Conservation (phyloP, 2,329 filamentous ascomycete genomes). For the Sporothrix luriei region DNA sequence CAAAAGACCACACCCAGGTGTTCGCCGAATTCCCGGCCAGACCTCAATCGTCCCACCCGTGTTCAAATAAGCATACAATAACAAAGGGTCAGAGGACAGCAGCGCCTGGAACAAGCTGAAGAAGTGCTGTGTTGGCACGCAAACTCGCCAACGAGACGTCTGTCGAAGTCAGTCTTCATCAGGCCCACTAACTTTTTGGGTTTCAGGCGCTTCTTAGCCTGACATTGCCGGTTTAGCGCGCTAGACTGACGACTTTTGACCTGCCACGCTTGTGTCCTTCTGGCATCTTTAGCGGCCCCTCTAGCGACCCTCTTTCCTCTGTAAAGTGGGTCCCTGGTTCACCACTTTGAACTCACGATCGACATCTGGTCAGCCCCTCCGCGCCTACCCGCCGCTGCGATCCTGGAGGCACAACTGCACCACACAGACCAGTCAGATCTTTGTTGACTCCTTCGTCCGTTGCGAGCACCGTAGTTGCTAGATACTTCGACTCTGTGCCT, state of each 20-base stretch:
- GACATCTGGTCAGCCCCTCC: slow-evolving; percentile 1
- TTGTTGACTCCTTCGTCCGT: not conserved
- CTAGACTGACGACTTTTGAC: not conserved
- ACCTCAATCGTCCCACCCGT: not conserved
- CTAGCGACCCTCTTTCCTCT: not conserved
- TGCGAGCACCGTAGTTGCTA: not conserved
- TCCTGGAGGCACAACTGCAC: not conserved
- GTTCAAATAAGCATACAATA: not conserved
- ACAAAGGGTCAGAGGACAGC: not conserved
- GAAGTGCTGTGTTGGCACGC: slow-evolving; percentile 27
- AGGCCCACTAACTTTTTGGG: slow-evolving; percentile 3
- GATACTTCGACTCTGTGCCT: not conserved
- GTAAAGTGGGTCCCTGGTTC: slow-evolving; percentile 13
- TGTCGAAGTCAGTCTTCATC: not conserved
- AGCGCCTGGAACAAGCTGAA: slow-evolving; percentile 28
- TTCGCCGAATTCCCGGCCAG: not conserved
- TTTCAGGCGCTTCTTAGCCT: slow-evolving; percentile 28
- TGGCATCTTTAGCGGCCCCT: slow-evolving; percentile 14
- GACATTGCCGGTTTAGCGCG: slow-evolving; percentile 19
- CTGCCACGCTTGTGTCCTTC: not conserved
- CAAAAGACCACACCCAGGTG: not conserved
- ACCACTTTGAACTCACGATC: not conserved
- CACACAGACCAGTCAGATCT: not conserved
- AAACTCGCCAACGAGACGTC: slow-evolving; percentile 27
- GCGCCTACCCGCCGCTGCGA: slow-evolving; percentile 21